phyloP scores from a whole-genome alignment of 768 basidiomycete species.

The Russula emetica region DNA sequence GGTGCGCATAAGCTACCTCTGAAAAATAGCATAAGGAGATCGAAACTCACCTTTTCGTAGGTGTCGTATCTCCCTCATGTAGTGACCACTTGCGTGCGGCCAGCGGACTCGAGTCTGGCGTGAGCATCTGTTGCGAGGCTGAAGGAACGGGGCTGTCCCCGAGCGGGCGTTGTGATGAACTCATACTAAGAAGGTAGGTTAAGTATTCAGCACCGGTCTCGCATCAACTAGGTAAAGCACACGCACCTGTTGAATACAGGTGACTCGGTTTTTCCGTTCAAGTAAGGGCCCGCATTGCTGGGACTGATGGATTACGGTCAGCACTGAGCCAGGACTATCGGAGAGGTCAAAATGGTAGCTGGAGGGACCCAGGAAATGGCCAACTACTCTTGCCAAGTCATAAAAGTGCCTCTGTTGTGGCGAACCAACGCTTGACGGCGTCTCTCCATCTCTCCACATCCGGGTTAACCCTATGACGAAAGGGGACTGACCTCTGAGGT shows the following conservation, averaged over 20 bases:
- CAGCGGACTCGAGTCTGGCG: conserved; percentile 25
- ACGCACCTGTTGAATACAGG: conserved; percentile 14
- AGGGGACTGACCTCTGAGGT: conserved; percentile 35
- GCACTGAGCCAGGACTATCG: background rate
- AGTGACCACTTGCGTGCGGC: conserved; percentile 21
- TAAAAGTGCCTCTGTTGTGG: background rate
- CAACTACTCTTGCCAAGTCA: background rate
- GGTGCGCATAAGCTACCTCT: conserved; percentile 5
- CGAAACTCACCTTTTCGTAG: conserved; percentile 17
- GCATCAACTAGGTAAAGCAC: background rate
- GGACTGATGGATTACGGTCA: conserved; percentile 13
- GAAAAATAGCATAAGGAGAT: background rate
- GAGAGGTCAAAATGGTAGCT: background rate
- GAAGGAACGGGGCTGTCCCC: conserved; percentile 6
- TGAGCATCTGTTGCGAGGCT: conserved; percentile 21
- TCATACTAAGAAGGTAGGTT: conserved; percentile 1
- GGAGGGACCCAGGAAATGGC: no score
- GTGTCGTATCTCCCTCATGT: conserved; percentile 22
- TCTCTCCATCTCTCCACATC: background rate
- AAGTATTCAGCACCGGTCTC: background rate
- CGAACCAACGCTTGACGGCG: background rate
- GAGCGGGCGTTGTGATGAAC: conserved; percentile 8
- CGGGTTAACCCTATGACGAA: background rate
- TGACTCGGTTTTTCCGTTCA: conserved; percentile 22
- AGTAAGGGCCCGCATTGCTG: conserved; percentile 19